These are phyloP conservation scores for Zasmidium citrigriseum DNA, from an alignment of 2,329 filamentous ascomycete genomes.

Conservation along the genomic window DNA sequence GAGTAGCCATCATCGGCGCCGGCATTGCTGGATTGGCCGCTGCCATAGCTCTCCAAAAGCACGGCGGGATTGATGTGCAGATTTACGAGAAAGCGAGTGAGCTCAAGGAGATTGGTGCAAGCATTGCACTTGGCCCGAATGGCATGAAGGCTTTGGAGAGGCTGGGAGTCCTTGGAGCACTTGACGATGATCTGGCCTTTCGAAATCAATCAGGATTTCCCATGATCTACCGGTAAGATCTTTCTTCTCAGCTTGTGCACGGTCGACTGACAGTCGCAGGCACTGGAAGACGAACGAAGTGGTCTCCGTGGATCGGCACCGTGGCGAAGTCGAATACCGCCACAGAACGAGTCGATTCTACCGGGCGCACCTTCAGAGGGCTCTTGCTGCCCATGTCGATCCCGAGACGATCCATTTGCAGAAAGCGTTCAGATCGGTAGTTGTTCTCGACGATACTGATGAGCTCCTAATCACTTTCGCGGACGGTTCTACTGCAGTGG, in stretches of 20 bases:
- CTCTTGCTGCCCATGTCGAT: conserved; percentile 35
- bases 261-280: conserved; percentile 12
- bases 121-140: conserved; percentile 43
- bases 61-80: conserved; percentile 34
- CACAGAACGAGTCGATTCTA: conserved; percentile 41
- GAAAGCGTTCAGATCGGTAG: conserved; percentile 30
- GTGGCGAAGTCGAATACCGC: conserved; percentile 32
- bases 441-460: conserved; percentile 8
- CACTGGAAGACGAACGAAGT: conserved; percentile 43
- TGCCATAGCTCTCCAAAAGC: conserved; percentile 37
- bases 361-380: conserved; percentile 39
- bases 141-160: conserved; percentile 39
- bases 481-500: conserved; percentile 31
- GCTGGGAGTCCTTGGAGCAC: conserved; percentile 37
- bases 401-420: conserved; percentile 34
- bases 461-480: conserved; percentile 32
- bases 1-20: conserved; percentile 39
- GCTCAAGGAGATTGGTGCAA: conserved; percentile 42
- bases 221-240: conserved; percentile 39
- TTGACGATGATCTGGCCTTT: conserved; percentile 37
- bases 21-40: conserved; percentile 43
- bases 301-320: conserved; percentile 35
- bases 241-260: neutral
- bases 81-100: conserved; percentile 40
- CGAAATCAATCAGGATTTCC: conserved; percentile 34